phyloP scores from a whole-genome alignment of 1,284 basidiomycete genomes.

The Leucocoprinus gongylophorus region DNA sequence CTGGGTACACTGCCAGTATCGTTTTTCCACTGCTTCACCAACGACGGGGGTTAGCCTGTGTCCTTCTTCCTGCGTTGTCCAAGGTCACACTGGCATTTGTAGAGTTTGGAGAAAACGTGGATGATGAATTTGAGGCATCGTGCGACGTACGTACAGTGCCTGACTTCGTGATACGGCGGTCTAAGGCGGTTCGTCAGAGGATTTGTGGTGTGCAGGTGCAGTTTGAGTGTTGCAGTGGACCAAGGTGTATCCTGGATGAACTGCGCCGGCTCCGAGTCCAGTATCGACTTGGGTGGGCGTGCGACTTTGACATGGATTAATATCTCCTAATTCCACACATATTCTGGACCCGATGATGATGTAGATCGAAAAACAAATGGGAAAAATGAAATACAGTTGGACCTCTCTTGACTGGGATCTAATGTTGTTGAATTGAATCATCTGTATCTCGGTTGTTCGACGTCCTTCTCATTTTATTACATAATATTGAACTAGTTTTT shows the following conservation, averaged over 20 bases:
- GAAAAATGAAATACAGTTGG: no score
- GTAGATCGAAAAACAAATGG: no score
- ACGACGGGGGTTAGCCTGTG: background rate
- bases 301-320: constrained; percentile 4
- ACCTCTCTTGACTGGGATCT: no score
- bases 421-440: no score
- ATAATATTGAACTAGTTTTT: no score
- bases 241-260: constrained; percentile 5
- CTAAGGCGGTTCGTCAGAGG: constrained; percentile 2
- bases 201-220: background rate
- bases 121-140: constrained; percentile 10
- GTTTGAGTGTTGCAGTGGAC: constrained; percentile 11
- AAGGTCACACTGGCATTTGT: constrained; percentile 8
- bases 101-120: constrained; percentile 10
- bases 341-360: no score
- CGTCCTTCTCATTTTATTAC: no score
- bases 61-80: constrained; percentile 8
- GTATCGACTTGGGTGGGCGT: constrained; percentile 9
- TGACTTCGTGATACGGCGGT: constrained; percentile 3
- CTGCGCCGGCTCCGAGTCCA: constrained; percentile 1
- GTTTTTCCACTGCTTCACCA: constrained; percentile 8
- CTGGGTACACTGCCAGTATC: constrained; percentile 9
- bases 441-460: no score
- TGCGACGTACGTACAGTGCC: constrained; percentile 6
- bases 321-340: no score